A percentile compares a stretch with the other conserved stretches of the same genome.
phyloP scores from a whole-genome alignment of 345 rosid species.

The Lepidium aucheri region DNA sequence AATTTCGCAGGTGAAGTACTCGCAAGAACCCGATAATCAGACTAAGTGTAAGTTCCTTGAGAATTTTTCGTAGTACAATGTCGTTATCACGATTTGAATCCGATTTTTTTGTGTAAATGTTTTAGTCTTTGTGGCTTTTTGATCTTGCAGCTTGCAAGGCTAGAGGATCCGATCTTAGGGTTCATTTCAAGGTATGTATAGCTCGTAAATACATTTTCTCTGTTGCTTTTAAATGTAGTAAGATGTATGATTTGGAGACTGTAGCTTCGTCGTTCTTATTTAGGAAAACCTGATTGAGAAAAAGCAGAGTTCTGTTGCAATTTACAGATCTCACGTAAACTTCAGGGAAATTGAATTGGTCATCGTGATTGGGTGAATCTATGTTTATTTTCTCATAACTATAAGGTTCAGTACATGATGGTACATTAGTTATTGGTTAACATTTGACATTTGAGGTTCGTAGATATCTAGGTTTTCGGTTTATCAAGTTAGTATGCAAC shows the following conservation, averaged over 20 bases:
- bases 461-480: not conserved
- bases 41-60: slow-evolving; percentile 61
- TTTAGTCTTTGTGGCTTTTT: not conserved
- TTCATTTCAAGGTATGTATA: slow-evolving; percentile 89
- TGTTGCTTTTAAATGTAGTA: not conserved
- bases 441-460: not conserved
- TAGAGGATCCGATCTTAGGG: slow-evolving; percentile 87
- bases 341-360: slow-evolving; percentile 43
- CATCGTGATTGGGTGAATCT: slow-evolving; percentile 64
- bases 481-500: not conserved
- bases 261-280: not conserved
- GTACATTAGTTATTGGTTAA: slow-evolving; percentile 11
- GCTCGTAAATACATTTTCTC: not conserved
- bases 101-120: not conserved
- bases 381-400: slow-evolving; percentile 29
- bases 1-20: slow-evolving; percentile 76
- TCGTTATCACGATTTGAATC: not conserved
- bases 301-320: slow-evolving; percentile 51
- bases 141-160: slow-evolving; percentile 84
- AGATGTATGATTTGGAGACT: not conserved
- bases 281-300: slow-evolving; percentile 41
- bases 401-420: slow-evolving; percentile 58
- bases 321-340: slow-evolving; percentile 45
- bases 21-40: slow-evolving; percentile 81
- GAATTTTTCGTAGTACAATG: not conserved